Evolutionary conservation across 2,329 filamentous ascomycete species (phyloP), one percentile per base, ranked within the genome.

Genomic region (Lachnum nothofagi): DNA sequence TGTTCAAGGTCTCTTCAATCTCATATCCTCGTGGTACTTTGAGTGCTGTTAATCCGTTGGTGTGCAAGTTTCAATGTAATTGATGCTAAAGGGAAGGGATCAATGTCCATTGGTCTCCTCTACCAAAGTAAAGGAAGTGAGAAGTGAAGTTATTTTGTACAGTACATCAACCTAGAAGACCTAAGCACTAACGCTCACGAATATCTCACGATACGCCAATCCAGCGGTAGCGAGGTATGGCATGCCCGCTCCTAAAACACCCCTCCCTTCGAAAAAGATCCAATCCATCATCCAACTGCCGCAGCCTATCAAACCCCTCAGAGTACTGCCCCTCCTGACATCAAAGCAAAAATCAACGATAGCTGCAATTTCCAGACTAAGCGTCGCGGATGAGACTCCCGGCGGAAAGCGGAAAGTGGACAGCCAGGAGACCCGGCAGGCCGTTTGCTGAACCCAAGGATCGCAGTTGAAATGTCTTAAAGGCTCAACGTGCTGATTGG

Each of bases 281-380:
- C n/a, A n/a, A n/a, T n/a, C n/a, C n/a, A n/a, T n/a, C n/a, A n/a
- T 16, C 46, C 19, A 44, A 44, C 41, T 49, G 46, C 46, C 46
- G 46, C 23, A 49, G 42, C 46, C 46, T 49, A 49, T 49, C 41
- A 44, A 44, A 23, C 22, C 31, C 23, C 16, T 22, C 22, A 17
- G 5, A 16, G 16, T 23, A 42, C 14, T 31, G 41, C 51, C 46
- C 27, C 34, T 29, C 40, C 24, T 14, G 14, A 17, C 38, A 23
- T 22, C 38, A 40, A 40, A 42, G 20, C 12, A 24, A 33, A 20
- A 20, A n/a, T 14, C n/a, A 20, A 20, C 25, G 25, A 42, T 12
- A n/a, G 12, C 29, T 23, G 8, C 16, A 35, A 25, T 35, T 44
- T 37, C 29, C 27, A 16, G 19, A n/a, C 37, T 12, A 42, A 24